phyloP scores from a whole-genome alignment of 441 rosid genomes.

The Populus tomentosa region DNA sequence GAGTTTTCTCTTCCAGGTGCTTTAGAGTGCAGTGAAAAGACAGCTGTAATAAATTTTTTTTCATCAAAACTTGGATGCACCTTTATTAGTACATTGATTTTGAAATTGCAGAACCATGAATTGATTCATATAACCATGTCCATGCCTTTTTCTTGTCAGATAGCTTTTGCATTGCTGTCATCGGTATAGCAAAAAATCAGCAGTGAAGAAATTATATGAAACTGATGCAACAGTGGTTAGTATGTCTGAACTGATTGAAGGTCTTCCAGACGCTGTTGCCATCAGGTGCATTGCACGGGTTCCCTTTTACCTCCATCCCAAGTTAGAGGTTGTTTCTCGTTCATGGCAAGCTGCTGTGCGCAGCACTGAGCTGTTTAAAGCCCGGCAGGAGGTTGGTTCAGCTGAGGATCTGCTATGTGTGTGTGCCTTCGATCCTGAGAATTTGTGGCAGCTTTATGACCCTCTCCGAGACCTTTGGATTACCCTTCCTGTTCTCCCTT shows the following conservation, averaged over 20 bases:
- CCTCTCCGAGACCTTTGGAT: constrained; percentile 77
- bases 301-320: constrained; percentile 67
- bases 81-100: not conserved
- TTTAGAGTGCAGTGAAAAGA: not conserved
- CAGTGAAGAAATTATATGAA: constrained; percentile 17
- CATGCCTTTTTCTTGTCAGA: constrained; percentile 23
- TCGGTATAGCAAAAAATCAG: constrained; percentile 9
- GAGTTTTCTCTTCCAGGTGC: not conserved
- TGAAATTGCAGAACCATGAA: not conserved
- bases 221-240: constrained; percentile 33
- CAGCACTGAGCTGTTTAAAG: constrained; percentile 68
- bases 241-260: constrained; percentile 87
- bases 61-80: not conserved
- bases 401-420: constrained; percentile 72
- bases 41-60: not conserved
- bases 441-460: constrained; percentile 90
- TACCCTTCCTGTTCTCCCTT: constrained; percentile 83
- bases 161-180: constrained; percentile 10
- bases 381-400: constrained; percentile 67
- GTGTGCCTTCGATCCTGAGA: constrained; percentile 88
- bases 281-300: constrained; percentile 86
- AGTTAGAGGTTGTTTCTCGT: constrained; percentile 73
- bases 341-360: constrained; percentile 79
- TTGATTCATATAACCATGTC: not conserved
- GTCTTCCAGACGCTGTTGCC: constrained; percentile 89